Conservation (phyloP, 2,329 filamentous ascomycete species). For the Beauveria caledonica region DNA sequence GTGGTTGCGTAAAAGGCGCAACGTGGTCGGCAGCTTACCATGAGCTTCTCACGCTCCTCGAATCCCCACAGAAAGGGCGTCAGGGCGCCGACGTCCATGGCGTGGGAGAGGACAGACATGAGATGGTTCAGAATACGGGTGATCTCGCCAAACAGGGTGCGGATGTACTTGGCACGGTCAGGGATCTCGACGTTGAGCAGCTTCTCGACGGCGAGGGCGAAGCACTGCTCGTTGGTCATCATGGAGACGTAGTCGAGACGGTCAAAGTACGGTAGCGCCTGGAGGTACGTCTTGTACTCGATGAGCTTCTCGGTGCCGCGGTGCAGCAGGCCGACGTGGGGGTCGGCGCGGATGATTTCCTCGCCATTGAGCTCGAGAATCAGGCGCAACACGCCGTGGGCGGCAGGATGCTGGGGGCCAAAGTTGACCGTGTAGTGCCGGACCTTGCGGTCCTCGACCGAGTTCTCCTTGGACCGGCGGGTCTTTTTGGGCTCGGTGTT, state of each 20-base stretch:
- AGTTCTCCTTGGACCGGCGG: conserved; percentile 40
- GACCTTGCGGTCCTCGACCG: conserved; percentile 66
- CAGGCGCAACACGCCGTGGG: conserved; percentile 93
- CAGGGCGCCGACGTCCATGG: conserved; percentile 96
- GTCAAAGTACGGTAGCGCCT: conserved; percentile 97
- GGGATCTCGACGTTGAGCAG: conserved; percentile 94
- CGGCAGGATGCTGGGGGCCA: conserved; percentile 94
- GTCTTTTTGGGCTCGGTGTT: conserved; percentile 32
- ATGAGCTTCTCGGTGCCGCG: conserved; percentile 98
- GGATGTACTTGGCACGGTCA: conserved; percentile 91
- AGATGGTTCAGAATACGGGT: conserved; percentile 93
- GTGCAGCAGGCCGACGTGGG: conserved; percentile 92
- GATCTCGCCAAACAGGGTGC: conserved; percentile 91
- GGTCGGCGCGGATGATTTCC: conserved; percentile 92
- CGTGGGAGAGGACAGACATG: conserved; percentile 95
- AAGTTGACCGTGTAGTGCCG: conserved; percentile 99
- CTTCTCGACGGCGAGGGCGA: conserved; percentile 92
- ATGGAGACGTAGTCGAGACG: conserved; percentile 98
- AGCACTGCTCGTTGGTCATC: conserved; percentile 99
- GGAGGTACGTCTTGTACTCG: conserved; percentile 98
- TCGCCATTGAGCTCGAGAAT: conserved; percentile 98
- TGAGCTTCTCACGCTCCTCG: conserved; percentile 98
- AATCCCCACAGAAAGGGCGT: conserved; percentile 99
- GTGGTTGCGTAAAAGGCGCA: neutral
- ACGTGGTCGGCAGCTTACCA: conserved; percentile 55